Percentiles rank a stretch among this genome's conserved stretches.
These are phyloP conservation scores for Claviceps quebecensis DNA, from an alignment of 2,329 filamentous ascomycete species.

Conservation along the genomic window DNA sequence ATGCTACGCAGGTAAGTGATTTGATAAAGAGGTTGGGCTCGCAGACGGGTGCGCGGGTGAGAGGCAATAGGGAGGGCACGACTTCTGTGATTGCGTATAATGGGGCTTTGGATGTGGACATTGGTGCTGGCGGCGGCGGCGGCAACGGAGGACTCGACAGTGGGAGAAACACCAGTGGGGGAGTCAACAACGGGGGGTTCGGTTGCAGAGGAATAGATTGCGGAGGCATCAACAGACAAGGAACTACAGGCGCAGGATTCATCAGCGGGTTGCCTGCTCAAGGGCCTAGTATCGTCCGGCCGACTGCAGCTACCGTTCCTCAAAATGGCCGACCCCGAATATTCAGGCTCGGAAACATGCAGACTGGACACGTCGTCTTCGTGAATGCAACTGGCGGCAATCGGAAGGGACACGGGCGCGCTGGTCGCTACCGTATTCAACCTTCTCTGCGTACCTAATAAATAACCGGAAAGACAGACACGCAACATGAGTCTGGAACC, in stretches of 20 bases:
- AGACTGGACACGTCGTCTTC: neutral
- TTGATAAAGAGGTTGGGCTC: conserved; percentile 41
- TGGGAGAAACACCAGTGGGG: neutral
- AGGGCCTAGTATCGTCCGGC: too few species aligned
- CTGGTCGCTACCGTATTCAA: neutral
- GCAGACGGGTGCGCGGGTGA: conserved; percentile 29
- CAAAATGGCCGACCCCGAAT: neutral
- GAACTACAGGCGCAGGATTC: too few species aligned
- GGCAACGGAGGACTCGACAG: neutral
- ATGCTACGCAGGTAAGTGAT: conserved; percentile 21
- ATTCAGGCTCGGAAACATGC: neutral
- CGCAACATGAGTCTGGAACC: too few species aligned
- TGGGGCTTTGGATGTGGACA: conserved; percentile 19
- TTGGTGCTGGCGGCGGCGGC: conserved; percentile 3
- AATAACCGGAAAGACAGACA: too few species aligned
- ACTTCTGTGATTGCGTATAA: conserved; percentile 45
- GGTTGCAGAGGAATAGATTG: neutral
- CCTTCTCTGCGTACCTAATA: too few species aligned
- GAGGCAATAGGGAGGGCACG: conserved; percentile 27
- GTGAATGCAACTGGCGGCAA: neutral
- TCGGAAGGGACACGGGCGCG: neutral
- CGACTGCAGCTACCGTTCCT: neutral
- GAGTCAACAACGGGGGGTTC: neutral
- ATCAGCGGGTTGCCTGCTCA: too few species aligned
- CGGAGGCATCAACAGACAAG: neutral